Evolutionary conservation across 306 rosid genomes (phyloP).

Genomic region (Vigna nakashimae): DNA sequence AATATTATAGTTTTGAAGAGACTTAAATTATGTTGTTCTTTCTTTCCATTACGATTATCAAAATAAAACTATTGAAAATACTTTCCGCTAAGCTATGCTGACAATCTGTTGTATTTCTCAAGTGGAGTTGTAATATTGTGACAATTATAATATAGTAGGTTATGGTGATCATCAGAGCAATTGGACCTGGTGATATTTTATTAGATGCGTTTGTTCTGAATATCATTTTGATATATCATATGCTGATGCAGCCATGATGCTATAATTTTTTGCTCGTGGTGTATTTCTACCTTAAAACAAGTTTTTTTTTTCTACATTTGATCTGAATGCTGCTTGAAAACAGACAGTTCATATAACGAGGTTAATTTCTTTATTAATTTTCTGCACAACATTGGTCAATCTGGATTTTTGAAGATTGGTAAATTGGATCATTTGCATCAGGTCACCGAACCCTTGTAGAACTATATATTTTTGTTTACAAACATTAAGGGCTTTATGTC

Average conservation of each 20-base stretch:
- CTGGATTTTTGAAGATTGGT: slow-evolving; percentile 34
- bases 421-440: slow-evolving; percentile 25
- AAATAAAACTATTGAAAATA: slow-evolving; percentile 15
- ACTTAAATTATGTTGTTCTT: slow-evolving; percentile 5
- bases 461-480: slow-evolving; percentile 7
- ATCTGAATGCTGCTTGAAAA: slow-evolving; percentile 27
- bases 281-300: too few species aligned
- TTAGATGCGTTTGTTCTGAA: slow-evolving; percentile 4
- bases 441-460: slow-evolving; percentile 18
- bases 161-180: slow-evolving; percentile 8
- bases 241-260: background rate
- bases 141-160: slow-evolving; percentile 1
- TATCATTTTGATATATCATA: slow-evolving; percentile 10
- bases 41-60: background rate
- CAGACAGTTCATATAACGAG: slow-evolving; percentile 7
- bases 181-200: slow-evolving; percentile 12
- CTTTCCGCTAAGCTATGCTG: slow-evolving; percentile 12
- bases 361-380: slow-evolving; percentile 30
- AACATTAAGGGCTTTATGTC: background rate
- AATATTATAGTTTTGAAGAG: slow-evolving; percentile 25
- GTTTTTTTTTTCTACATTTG: background rate
- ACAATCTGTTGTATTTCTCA: background rate
- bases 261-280: slow-evolving; percentile 6
- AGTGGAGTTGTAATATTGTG: slow-evolving; percentile 9
- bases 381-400: slow-evolving; percentile 22